phyloP scores from a whole-genome alignment of 2,329 filamentous ascomycete genomes.

The Penicillium capsulatum region DNA sequence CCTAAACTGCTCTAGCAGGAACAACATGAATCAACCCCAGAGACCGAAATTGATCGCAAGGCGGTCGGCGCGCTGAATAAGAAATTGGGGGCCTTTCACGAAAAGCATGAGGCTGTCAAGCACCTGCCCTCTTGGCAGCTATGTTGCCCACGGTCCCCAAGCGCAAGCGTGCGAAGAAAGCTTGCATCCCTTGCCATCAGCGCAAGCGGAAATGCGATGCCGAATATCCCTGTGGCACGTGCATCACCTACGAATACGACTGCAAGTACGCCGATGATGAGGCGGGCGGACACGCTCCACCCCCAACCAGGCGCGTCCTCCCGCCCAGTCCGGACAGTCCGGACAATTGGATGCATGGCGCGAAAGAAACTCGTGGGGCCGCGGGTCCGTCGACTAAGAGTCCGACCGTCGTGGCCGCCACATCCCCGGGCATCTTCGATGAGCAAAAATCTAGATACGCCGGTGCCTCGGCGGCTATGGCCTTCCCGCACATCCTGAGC shows the following conservation, averaged over 20 bases:
- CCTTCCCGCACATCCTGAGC: conserved; percentile 29
- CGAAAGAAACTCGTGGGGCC: background rate
- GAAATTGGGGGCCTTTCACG: too few species aligned
- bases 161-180: conserved; percentile 29
- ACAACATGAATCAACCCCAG: too few species aligned
- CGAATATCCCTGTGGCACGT: conserved; percentile 29
- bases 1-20: too few species aligned
- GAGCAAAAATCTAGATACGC: conserved; percentile 26
- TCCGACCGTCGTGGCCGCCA: conserved; percentile 6
- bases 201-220: conserved; percentile 34
- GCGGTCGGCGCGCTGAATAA: too few species aligned
- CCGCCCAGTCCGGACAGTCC: conserved; percentile 1
- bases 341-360: conserved; percentile 2
- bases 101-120: too few species aligned
- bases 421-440: conserved; percentile 26
- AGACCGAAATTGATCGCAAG: too few species aligned
- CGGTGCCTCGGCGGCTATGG: conserved; percentile 30
- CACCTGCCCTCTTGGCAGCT: background rate
- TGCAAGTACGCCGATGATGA: conserved; percentile 24
- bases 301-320: conserved; percentile 11
- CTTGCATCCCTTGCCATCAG: conserved; percentile 32
- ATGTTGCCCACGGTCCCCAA: conserved; percentile 21
- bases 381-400: conserved; percentile 15
- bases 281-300: conserved; percentile 1
- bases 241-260: conserved; percentile 27